Conservation (phyloP, 257 asterid genomes). For the Fraxinus americana region DNA sequence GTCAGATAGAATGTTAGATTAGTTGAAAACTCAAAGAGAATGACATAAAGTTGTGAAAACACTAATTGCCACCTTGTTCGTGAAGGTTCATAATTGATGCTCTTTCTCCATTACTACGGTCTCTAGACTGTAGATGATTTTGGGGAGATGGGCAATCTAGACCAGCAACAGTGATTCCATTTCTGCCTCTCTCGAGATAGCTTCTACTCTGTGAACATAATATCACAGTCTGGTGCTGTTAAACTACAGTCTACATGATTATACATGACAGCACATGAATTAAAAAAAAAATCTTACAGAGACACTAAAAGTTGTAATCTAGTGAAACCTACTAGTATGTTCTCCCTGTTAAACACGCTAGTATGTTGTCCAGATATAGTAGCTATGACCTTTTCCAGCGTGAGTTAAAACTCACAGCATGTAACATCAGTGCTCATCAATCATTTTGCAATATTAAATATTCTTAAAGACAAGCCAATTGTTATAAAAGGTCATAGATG, state of each 20-base stretch:
- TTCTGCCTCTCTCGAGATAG: constrained; percentile 58
- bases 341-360: constrained; percentile 9
- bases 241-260: constrained; percentile 9
- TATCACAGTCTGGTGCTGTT: constrained; percentile 14
- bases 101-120: constrained; percentile 69
- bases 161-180: constrained; percentile 57
- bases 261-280: constrained; percentile 7
- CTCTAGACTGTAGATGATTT: constrained; percentile 61
- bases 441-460: neutral
- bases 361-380: constrained; percentile 8
- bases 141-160: constrained; percentile 62
- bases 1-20: constrained; percentile 29
- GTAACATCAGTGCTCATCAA: neutral
- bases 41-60: constrained; percentile 13
- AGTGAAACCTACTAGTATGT: constrained; percentile 12
- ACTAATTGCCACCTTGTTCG: constrained; percentile 77
- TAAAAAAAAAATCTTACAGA: constrained; percentile 8
- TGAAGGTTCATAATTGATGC: constrained; percentile 88
- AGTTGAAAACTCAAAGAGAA: constrained; percentile 24
- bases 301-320: constrained; percentile 9
- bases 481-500: constrained; percentile 11
- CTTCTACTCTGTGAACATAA: constrained; percentile 55
- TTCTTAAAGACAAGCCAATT: constrained; percentile 1
- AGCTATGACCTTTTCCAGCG: neutral
- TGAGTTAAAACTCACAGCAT: constrained; percentile 7